These are phyloP conservation scores for Fusarium coicis DNA, from an alignment of 2,329 filamentous ascomycete genomes.

Conservation along the genomic window DNA sequence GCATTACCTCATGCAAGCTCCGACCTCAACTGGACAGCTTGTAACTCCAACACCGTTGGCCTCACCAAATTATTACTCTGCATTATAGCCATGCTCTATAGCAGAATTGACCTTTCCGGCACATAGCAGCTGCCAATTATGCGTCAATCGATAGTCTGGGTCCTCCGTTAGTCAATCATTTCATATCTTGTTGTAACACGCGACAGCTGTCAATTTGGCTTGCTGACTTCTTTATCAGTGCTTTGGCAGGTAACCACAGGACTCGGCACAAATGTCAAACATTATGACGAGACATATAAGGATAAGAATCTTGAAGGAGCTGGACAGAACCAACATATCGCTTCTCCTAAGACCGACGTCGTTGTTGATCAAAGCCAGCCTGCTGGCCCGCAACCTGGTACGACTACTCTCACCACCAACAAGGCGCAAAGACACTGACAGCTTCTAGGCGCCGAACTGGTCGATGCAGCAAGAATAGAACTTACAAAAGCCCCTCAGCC, in stretches of 20 bases:
- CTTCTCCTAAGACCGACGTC: conserved; percentile 47
- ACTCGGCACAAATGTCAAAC: conserved; percentile 53
- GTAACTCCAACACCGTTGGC: conserved; percentile 38
- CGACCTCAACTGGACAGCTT: conserved; percentile 46
- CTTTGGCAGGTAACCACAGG: conserved; percentile 58
- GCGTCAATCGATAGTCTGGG: conserved; percentile 54
- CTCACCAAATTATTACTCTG: conserved; percentile 26
- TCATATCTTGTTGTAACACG: conserved; percentile 23
- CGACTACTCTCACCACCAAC: conserved; percentile 6
- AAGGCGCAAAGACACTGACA: conserved; percentile 23
- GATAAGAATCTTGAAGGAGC: conserved; percentile 44
- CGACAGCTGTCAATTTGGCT: conserved; percentile 33
- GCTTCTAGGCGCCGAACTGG: conserved; percentile 61
- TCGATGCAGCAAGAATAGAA: conserved; percentile 62
- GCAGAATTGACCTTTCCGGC: conserved; percentile 38
- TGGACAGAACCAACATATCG: conserved; percentile 48
- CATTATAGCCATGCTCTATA: conserved; percentile 46
- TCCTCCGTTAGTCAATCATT: conserved; percentile 51
- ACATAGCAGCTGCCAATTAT: conserved; percentile 53
- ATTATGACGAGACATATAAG: conserved; percentile 48
- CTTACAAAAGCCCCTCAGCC: conserved; percentile 62
- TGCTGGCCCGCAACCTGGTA: conserved; percentile 53
- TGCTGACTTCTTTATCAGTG: conserved; percentile 51
- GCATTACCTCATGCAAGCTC: conserved; percentile 46
- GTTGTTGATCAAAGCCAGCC: conserved; percentile 43